Base-by-base conservation (phyloP, 192 early-diverging fungal genomes). In the Entomortierella lignicola region DNA sequence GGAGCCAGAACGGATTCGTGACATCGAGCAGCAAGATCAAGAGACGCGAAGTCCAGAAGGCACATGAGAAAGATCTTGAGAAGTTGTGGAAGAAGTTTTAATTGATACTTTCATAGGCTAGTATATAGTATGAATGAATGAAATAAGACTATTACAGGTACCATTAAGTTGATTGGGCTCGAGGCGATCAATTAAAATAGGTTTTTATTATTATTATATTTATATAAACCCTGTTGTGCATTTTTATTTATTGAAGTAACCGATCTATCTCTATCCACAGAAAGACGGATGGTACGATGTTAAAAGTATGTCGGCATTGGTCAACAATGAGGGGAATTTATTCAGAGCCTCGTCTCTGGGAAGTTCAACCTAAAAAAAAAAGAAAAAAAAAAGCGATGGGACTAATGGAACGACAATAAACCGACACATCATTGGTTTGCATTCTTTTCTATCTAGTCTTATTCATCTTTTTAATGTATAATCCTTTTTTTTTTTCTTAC, bases 21-120 rank as follows among this genome's bases (percentile, higher is more conserved):
- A 95, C 92, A 8, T 90, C 94, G 51, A 92, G 92, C 30, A 89
- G 89, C 79, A 93, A 94, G 71, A 64, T 94, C 55, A 91, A 92
- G 70, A 81, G 93, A 31, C 86, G 84, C n/a, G 88, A 85, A 44
- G 84, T 91, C 34, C 73, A 86, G 34, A 66, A 87, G 37, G 48
- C 55, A 17, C 87, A 89, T 63, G 81, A 72, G 21, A 39, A 75
- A 23, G 48, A 86, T 30, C 83, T 94, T 57, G 83, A 83, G 5
- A 61, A 60, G 23, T 82, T 91, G 81, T 93, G 91, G 68, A 69
- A 81, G 50, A 77, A 82, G 43, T 85, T 84, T 41, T 65, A 81
- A 47, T 47, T 0, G 29, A 11, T 15, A 8, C 5, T 13, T 25
- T 15, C 5, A 6, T 8, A 15, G 0, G 54, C 54, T 26, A 12